Percentiles rank a stretch among this genome's conserved stretches.
Conservation (phyloP, 257 asterid species). For the Rauvolfia tetraphylla region DNA sequence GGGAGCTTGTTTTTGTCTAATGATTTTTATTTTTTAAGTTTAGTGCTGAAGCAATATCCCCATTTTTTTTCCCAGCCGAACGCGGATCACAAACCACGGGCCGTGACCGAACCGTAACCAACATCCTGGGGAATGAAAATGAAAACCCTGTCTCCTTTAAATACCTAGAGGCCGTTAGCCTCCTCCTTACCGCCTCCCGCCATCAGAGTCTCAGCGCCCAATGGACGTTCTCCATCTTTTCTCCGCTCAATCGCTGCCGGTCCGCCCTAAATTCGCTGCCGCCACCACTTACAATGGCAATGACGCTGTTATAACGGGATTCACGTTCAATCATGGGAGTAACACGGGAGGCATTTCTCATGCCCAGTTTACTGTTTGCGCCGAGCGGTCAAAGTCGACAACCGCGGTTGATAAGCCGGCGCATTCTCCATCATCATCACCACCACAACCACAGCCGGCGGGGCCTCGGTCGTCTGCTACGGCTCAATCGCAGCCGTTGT, state of each 20-base stretch:
- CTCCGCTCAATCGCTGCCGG: conserved; percentile 31
- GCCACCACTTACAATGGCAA: conserved; percentile 22
- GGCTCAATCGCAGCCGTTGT: conserved; percentile 31
- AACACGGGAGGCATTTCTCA: background rate
- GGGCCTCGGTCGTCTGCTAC: conserved; percentile 4
- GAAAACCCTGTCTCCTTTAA: background rate
- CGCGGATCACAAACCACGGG: too few species aligned
- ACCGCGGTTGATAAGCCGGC: conserved; percentile 26
- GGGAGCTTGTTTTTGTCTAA: too few species aligned
- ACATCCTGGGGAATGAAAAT: background rate
- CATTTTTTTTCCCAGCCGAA: too few species aligned
- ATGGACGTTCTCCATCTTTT: conserved; percentile 53
- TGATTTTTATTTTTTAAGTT: too few species aligned
- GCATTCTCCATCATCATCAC: conserved; percentile 10
- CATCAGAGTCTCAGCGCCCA: too few species aligned
- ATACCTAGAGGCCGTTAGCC: background rate
- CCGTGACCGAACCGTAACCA: too few species aligned
- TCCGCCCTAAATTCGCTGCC: conserved; percentile 29
- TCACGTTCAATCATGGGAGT: background rate
- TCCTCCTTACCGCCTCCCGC: background rate
- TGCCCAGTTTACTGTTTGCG: conserved; percentile 17
- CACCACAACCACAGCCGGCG: background rate
- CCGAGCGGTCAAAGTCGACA: conserved; percentile 35
- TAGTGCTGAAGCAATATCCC: too few species aligned
- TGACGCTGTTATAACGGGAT: conserved; percentile 21